phyloP scores from a whole-genome alignment of 2,329 filamentous ascomycete genomes.

The Aspergillus niger region DNA sequence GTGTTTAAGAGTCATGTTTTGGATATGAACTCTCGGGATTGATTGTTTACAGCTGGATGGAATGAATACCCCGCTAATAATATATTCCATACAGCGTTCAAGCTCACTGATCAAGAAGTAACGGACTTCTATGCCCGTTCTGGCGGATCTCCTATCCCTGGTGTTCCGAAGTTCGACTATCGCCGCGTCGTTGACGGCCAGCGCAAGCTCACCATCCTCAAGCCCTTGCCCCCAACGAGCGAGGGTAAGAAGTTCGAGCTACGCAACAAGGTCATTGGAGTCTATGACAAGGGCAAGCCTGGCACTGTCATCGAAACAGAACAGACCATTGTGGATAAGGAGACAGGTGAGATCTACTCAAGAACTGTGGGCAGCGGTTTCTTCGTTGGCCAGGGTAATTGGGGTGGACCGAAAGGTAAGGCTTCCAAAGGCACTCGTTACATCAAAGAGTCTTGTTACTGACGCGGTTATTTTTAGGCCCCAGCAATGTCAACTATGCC shows the following conservation, averaged over 20 bases:
- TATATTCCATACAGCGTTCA: conserved; percentile 62
- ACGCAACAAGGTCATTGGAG: conserved; percentile 74
- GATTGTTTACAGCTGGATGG: no score
- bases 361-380: conserved; percentile 71
- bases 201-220: conserved; percentile 75
- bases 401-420: conserved; percentile 85
- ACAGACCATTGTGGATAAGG: conserved; percentile 71
- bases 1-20: no score
- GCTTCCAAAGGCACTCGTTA: neutral
- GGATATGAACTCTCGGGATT: no score
- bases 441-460: conserved; percentile 6
- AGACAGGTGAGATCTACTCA: conserved; percentile 69
- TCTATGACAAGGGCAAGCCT: conserved; percentile 87
- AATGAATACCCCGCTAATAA: conserved; percentile 36
- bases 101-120: conserved; percentile 72
- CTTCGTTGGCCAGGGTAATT: conserved; percentile 77
- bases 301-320: conserved; percentile 81
- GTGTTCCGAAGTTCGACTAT: conserved; percentile 74
- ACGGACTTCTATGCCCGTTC: conserved; percentile 78
- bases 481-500: conserved; percentile 74
- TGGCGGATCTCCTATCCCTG: conserved; percentile 66
- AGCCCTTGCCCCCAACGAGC: conserved; percentile 71
- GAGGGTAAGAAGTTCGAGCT: conserved; percentile 74
- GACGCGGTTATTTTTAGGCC: conserved; percentile 41
- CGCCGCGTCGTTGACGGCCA: conserved; percentile 79